Base-by-base conservation (phyloP, 371 early-diverging fungal species). In the Parasitella parasitica region DNA sequence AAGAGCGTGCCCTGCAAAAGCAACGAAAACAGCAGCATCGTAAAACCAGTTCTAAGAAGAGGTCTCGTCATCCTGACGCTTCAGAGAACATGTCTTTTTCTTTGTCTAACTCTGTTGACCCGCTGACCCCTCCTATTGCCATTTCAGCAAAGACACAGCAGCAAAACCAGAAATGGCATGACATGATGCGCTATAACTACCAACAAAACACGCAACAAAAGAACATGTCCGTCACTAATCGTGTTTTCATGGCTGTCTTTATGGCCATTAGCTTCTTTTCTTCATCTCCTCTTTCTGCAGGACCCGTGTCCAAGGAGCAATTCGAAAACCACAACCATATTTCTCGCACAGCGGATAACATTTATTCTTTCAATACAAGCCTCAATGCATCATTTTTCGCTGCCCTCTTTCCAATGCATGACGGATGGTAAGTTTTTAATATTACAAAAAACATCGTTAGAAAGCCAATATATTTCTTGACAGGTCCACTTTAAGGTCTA, bases 191-290 rank as follows among this genome's bases (percentile, higher is more conserved):
- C n/a, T n/a, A n/a, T n/a, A 26, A 27, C 11, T 28, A 49, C 0
- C 26, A 49, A 6, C 26, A 37, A n/a, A n/a, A n/a, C n/a, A 28
- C 28, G 18, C 12, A 53, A 32, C 53, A 53, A 53, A 12, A 35
- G 7, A 20, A 9, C 16, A 20, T 8, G 1, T 16, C 56, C 6
- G 41, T 54, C 3, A 43, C 66, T n/a, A 72, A 75, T 15, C 78
- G 79, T 37, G 70, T 76, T 9, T 77, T 82, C 38, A 79, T 79
- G 82, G 79, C 80, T 7, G 52, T 76, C 8, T 79, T 79, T 49
- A 77, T 76, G 75, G 69, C 70, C 11, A 67, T 80, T 36, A 69
- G 75, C 22, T 67, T 78, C 61, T 78, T 80, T 38, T 77, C 82
- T 8, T 57, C 79, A 0, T 73, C 77, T 13, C 81, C 81, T 20